Evolutionary conservation across 148 eudicot genomes (phyloP).

Genomic region (Rhododendron simsii): DNA sequence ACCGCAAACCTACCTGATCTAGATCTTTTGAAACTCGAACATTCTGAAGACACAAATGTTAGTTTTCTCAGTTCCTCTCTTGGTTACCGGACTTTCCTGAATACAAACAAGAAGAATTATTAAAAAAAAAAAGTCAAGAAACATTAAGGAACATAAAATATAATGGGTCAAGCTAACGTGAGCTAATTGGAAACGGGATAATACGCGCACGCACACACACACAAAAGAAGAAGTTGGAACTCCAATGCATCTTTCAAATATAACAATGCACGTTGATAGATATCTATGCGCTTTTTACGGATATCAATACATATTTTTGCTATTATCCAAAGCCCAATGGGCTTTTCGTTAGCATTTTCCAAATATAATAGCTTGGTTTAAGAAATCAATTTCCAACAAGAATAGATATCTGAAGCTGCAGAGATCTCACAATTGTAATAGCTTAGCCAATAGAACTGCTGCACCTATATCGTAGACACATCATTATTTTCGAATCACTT

Average conservation of each 20-base stretch:
- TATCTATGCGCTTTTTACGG: neutral
- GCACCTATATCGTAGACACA: neutral
- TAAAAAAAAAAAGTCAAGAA: neutral
- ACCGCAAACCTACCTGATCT: constrained; percentile 36
- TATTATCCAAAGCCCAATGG: neutral
- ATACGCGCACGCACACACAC: neutral
- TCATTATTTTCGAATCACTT: neutral
- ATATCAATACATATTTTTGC: neutral
- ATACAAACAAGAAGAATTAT: neutral
- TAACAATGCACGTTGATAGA: neutral
- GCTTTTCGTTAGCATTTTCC: too few species aligned
- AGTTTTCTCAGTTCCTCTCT: constrained; percentile 12
- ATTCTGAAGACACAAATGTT: constrained; percentile 22
- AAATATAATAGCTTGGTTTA: neutral
- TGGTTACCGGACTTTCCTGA: constrained; percentile 20
- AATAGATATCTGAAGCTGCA: neutral
- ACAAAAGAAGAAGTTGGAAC: neutral
- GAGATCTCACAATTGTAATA: neutral
- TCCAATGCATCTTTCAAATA: neutral
- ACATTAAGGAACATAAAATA: neutral
- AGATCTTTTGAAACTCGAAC: constrained; percentile 30
- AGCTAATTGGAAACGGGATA: too few species aligned
- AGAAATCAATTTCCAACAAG: neutral
- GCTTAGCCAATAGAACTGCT: neutral
- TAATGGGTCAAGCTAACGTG: too few species aligned